A percentile compares a stretch with the other conserved stretches of the same genome.
phyloP scores from a whole-genome alignment of 176 grass and related monocot genomes.

The Oryza nivara region DNA sequence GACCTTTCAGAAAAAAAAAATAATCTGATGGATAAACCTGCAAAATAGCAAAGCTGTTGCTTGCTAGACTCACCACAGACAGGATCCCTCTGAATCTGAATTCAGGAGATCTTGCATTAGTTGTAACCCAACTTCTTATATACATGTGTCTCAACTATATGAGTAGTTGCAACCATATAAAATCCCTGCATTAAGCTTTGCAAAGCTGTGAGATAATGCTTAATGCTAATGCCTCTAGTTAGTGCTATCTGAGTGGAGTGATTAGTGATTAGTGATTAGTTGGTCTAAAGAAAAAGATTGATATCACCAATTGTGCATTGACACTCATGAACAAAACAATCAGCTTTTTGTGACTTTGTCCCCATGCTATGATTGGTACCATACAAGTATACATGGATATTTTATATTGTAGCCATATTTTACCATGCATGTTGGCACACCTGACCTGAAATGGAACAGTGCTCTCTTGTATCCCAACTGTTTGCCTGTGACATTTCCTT shows the following conservation, averaged over 20 bases:
- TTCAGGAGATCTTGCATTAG: slow-evolving; percentile 19
- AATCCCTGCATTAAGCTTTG: background rate
- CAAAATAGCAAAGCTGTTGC: background rate
- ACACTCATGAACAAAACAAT: background rate
- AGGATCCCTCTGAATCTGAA: background rate
- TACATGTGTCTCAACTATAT: background rate
- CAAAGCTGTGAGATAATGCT: background rate
- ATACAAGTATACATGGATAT: background rate
- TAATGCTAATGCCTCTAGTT: background rate
- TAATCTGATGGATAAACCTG: background rate
- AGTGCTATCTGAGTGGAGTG: slow-evolving; percentile 26
- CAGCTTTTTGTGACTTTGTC: background rate
- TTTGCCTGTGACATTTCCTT: background rate
- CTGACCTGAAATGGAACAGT: background rate
- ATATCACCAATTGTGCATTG: background rate
- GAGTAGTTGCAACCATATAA: background rate
- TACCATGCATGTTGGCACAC: background rate
- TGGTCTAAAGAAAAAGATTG: background rate
- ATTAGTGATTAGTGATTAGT: background rate
- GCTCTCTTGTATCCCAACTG: background rate
- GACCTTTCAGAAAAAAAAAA: background rate
- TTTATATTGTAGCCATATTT: background rate
- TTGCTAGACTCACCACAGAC: background rate
- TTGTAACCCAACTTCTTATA: background rate
- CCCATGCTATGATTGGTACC: background rate